These are phyloP conservation scores for Aureobasidium subglaciale DNA, from an alignment of 2,329 filamentous ascomycete species.

Conservation along the genomic window DNA sequence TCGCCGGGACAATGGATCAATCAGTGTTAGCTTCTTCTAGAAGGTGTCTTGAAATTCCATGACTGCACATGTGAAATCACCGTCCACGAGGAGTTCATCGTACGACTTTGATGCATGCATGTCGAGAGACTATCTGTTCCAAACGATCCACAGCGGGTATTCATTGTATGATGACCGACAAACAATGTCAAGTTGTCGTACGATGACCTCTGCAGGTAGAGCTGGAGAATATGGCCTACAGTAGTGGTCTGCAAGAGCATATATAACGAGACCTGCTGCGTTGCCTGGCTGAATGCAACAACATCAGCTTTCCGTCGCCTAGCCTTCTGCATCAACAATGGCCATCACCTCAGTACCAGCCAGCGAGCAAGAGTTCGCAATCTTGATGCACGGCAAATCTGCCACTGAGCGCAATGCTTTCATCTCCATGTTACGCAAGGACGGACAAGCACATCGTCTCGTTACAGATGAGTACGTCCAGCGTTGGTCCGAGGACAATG, in stretches of 20 bases:
- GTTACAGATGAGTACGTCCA: slow-evolving; percentile 91
- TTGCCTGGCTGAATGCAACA: neutral
- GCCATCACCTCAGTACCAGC: neutral
- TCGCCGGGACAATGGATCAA: too few species aligned
- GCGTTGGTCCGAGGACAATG: slow-evolving; percentile 87
- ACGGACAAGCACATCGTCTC: slow-evolving; percentile 67
- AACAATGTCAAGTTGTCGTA: neutral
- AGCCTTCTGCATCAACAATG: neutral
- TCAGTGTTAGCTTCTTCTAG: too few species aligned
- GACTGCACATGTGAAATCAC: too few species aligned
- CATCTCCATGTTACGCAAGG: slow-evolving; percentile 78
- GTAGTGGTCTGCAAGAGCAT: neutral
- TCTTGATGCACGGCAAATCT: slow-evolving; percentile 67
- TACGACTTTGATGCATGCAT: neutral
- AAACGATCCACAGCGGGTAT: neutral
- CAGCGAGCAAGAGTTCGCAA: slow-evolving; percentile 26
- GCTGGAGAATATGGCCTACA: neutral
- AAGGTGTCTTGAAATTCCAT: too few species aligned
- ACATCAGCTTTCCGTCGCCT: neutral
- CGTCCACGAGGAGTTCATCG: neutral
- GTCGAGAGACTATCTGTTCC: neutral
- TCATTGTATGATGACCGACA: neutral
- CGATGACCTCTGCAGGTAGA: neutral
- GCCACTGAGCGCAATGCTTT: slow-evolving; percentile 72
- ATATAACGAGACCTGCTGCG: neutral